Base-by-base conservation (phyloP, 331 rosid genomes). In the Quercus lobata region DNA sequence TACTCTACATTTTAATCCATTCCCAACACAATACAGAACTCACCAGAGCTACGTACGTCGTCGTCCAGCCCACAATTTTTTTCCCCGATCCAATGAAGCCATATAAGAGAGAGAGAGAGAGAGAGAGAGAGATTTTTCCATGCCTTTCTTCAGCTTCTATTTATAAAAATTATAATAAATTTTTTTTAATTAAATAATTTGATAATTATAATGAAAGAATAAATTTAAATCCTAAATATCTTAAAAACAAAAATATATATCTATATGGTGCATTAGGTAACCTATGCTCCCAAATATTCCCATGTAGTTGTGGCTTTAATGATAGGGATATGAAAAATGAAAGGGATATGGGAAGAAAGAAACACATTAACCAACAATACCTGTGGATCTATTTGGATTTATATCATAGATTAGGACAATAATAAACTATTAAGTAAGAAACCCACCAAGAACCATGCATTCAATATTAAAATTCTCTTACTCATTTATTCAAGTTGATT, bases 401-500 rank as follows among this genome's bases (percentile, higher is more conserved):
- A 78, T 41, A 60, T 80, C 69, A 71, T 79, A 72, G 79, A 82
- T 73, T 76, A 76, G 74, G 85, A 75, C 78, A 68, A 55, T 65
- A 72, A 41, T 41, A 41, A 41, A 41, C 46, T 41, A 63, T n/a
- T 55, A 60, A 25, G 30, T 35, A 69, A 61, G 35, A 25, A 54
- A 77, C 32, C 69, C 5, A 74, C 69, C 74, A 53, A 53, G 63
- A 21, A 30, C 27, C 70, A 63, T 63, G 66, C 74, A 74, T 52
- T 76, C 69, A 29, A 70, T 77, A 71, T 41, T 71, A 79, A 69
- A 65, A 71, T 69, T 79, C 80, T 80, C 66, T 82, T 71, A 70
- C 55, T 85, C 57, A 72, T 58, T 79, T 84, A 87, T 86, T 78
- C 74, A 81, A 83, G 72, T 35, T 63, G 85, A 73, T 77, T 79